Percentiles rank a stretch among this genome's conserved stretches.
phyloP scores from a whole-genome alignment of 306 rosid genomes.

The Ormosia emarginata region DNA sequence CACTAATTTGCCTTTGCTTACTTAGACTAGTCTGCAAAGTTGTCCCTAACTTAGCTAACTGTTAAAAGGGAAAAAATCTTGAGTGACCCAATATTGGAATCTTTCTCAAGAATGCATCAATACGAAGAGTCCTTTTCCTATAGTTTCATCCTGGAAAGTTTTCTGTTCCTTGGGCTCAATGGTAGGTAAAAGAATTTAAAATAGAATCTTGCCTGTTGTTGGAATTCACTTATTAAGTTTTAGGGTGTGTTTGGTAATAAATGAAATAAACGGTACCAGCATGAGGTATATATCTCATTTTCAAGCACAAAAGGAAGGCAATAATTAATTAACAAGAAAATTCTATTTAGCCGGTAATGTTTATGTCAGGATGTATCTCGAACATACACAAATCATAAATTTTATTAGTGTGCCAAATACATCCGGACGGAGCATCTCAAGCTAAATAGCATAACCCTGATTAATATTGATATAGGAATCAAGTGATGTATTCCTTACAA shows the following conservation, averaged over 20 bases:
- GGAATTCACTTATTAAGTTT: not conserved
- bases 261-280: too few species aligned
- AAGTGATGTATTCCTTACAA: too few species aligned
- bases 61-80: not conserved
- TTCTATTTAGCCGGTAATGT: too few species aligned
- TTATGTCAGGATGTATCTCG: too few species aligned
- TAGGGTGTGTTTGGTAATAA: not conserved
- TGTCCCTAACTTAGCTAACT: not conserved
- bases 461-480: too few species aligned
- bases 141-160: not conserved
- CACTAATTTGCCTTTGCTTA: not conserved
- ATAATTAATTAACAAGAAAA: too few species aligned
- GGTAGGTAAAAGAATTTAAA: not conserved
- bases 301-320: too few species aligned
- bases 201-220: not conserved
- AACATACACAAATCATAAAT: too few species aligned
- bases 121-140: slow-evolving; percentile 23
- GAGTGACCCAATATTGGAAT: not conserved
- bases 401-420: too few species aligned
- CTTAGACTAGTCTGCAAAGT: not conserved
- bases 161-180: slow-evolving; percentile 11
- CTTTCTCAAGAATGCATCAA: not conserved
- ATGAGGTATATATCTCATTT: too few species aligned
- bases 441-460: too few species aligned
- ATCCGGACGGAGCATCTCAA: too few species aligned